A percentile compares a stretch with the other conserved stretches of the same genome.
Evolutionary conservation across 2,329 filamentous ascomycete species (phyloP).

Genomic region (Scedosporium apiospermum): DNA sequence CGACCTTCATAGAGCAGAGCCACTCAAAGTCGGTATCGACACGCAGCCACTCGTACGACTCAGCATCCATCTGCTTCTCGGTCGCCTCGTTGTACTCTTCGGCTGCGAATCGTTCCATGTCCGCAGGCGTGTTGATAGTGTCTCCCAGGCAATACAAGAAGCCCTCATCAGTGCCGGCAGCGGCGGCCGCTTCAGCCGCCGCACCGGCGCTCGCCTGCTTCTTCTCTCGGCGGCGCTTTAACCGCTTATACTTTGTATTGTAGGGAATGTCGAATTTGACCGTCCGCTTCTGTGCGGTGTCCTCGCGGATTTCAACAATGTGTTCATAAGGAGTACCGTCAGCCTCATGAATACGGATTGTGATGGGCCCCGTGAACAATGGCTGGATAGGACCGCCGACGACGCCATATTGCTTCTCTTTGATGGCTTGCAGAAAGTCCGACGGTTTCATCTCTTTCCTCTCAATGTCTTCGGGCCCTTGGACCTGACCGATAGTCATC

Average conservation of each 20-base stretch:
- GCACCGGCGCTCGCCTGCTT: slow-evolving; percentile 39
- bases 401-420: slow-evolving; percentile 65
- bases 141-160: slow-evolving; percentile 89
- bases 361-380: slow-evolving; percentile 95
- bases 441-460: slow-evolving; percentile 43
- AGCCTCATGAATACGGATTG: slow-evolving; percentile 93
- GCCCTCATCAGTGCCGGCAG: slow-evolving; percentile 62
- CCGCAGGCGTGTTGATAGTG: slow-evolving; percentile 73
- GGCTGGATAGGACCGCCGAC: slow-evolving; percentile 60
- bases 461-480: slow-evolving; percentile 26
- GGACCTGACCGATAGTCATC: slow-evolving; percentile 75
- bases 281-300: slow-evolving; percentile 51
- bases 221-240: slow-evolving; percentile 77
- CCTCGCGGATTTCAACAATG: slow-evolving; percentile 89
- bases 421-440: slow-evolving; percentile 75
- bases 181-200: slow-evolving; percentile 47
- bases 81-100: slow-evolving; percentile 85
- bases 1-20: slow-evolving; percentile 74
- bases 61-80: slow-evolving; percentile 84
- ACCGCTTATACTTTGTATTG: slow-evolving; percentile 96
- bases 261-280: slow-evolving; percentile 90
- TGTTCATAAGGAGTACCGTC: slow-evolving; percentile 98
- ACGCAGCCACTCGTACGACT: slow-evolving; percentile 97
- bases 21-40: slow-evolving; percentile 98
- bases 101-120: slow-evolving; percentile 74